A percentile compares a stretch with the other conserved stretches of the same genome.
Evolutionary conservation across 140 eudicot species (phyloP).

Genomic region (Flaveria floridana): DNA sequence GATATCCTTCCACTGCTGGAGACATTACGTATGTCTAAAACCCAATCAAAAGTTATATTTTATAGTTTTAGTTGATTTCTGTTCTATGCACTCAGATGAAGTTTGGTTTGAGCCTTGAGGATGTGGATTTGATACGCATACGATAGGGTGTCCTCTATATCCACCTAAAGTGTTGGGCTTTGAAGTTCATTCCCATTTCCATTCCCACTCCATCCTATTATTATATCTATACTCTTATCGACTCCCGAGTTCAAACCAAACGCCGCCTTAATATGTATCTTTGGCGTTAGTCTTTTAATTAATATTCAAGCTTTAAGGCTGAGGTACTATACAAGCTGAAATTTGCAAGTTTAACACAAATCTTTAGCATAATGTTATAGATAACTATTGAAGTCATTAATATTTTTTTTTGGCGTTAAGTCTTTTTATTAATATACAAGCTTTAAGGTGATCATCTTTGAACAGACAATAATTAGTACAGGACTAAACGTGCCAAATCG

Average conservation of each 20-base stretch:
- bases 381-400: background rate
- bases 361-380: background rate
- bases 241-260: background rate
- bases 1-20: slow-evolving; percentile 96
- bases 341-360: too few species aligned
- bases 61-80: background rate
- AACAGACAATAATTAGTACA: too few species aligned
- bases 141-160: background rate
- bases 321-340: background rate
- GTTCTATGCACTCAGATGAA: background rate
- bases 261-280: background rate
- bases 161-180: background rate
- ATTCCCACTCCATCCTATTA: background rate
- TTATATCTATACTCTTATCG: background rate
- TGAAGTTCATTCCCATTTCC: background rate
- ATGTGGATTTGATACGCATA: background rate
- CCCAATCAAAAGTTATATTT: background rate
- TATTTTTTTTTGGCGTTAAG: too few species aligned
- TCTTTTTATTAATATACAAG: too few species aligned
- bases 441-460: too few species aligned
- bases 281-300: background rate
- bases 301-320: background rate
- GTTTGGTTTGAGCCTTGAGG: background rate
- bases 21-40: slow-evolving; percentile 73
- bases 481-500: too few species aligned